A percentile compares a stretch with the other conserved stretches of the same genome.
Evolutionary conservation across 257 asterid genomes (phyloP).

Genomic region (Capsicum baccatum): DNA sequence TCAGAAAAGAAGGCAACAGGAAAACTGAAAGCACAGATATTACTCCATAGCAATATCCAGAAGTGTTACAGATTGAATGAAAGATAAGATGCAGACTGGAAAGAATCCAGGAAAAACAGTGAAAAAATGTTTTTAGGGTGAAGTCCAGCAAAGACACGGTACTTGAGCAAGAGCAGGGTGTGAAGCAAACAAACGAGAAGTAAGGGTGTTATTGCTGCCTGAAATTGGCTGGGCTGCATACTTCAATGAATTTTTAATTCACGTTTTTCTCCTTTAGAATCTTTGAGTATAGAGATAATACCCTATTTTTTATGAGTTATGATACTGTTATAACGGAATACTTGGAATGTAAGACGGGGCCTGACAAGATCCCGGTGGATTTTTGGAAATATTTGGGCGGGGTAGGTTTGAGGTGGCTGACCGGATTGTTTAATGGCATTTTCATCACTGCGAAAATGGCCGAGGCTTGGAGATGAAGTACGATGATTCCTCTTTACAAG

Average conservation of each 20-base stretch:
- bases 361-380: too few relatives aligned
- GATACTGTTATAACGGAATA: too few relatives aligned
- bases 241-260: neutral
- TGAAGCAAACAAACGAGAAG: neutral
- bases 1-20: neutral
- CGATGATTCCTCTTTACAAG: too few relatives aligned
- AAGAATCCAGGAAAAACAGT: neutral
- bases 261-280: neutral
- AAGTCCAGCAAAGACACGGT: neutral
- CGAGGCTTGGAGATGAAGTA: too few relatives aligned
- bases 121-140: slow-evolving; percentile 13
- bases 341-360: too few relatives aligned
- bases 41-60: neutral
- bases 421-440: too few relatives aligned
- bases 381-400: too few relatives aligned
- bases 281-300: neutral
- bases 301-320: neutral
- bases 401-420: too few relatives aligned
- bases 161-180: neutral
- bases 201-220: slow-evolving; percentile 13
- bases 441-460: too few relatives aligned
- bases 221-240: neutral
- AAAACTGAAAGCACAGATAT: slow-evolving; percentile 9
- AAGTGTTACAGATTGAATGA: neutral
- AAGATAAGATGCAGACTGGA: slow-evolving; percentile 1